Base-by-base conservation (phyloP, 257 asterid species). In the Anisodus tanguticus region DNA sequence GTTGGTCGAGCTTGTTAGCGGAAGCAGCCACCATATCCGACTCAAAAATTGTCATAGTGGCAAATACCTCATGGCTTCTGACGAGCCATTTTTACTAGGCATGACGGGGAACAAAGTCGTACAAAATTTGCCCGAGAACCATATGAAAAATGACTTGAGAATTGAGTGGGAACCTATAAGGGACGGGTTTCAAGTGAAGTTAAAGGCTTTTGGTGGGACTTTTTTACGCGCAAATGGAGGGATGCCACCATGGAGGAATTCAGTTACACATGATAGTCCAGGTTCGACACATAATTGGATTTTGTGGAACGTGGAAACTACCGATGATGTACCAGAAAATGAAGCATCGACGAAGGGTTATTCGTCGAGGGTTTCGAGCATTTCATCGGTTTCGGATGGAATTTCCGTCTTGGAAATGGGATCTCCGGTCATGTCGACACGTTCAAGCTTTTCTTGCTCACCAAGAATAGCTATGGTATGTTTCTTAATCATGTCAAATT, bases 181-280 rank as follows among this genome's bases (percentile, higher is more conserved):
- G 80, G 99, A 97, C 5, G 99, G 97, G 0, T 97, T 97, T 84
- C 97, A 90, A 89, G 94, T 95, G 81, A 92, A 90, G 80, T 58
- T 97, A 6, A 89, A 77, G 86, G 87, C 93, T 2, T 87, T 35
- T 62, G 92, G 87, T 5, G 98, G 98, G 0, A 94, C 92, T 0
- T 94, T 77, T 83, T 83, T 96, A 60, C 89, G 97, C 47, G 99
- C 95, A 0, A 96, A 94, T 90, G 98, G 99, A 76, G 98, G 97
- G 9, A 89, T 93, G 78, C 97, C 94, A 82, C 99, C 98, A 60
- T 97, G 99, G 99, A 87, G 94, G 85, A 92, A 92, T 64, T 88
- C 98, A 35, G 89, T 93, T 22, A 93, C 98, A 62, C 98, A 95
- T 47, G 99, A 97, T 51, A 86, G 60, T 39, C 92, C 93, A 5